These are phyloP conservation scores for Phlyctochytrium planicorne DNA, from an alignment of 192 early-diverging fungal species.

Conservation along the genomic window DNA sequence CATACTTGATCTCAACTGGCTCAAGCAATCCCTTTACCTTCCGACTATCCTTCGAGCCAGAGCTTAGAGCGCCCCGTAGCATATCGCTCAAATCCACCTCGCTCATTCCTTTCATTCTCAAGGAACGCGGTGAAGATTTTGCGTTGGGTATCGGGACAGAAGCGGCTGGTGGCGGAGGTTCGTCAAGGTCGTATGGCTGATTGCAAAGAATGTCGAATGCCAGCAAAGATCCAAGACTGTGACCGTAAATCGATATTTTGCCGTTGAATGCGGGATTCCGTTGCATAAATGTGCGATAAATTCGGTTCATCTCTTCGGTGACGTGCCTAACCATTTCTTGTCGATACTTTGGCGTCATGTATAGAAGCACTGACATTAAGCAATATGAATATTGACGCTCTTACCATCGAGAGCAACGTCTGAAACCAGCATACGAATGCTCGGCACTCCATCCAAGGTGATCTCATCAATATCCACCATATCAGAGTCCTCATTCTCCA, in stretches of 20 bases:
- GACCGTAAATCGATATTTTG: conserved; percentile 74
- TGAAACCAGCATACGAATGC: conserved; percentile 74
- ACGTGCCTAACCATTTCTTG: conserved; percentile 80
- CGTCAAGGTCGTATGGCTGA: conserved; percentile 50
- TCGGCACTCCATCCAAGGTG: conserved; percentile 76
- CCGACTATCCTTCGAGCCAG: not conserved
- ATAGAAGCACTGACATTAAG: conserved; percentile 62
- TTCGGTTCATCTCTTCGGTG: conserved; percentile 71
- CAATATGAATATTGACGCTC: too few species aligned
- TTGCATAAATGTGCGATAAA: conserved; percentile 68
- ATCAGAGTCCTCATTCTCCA: conserved; percentile 15
- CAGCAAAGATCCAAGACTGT: conserved; percentile 76
- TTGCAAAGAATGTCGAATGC: conserved; percentile 76
- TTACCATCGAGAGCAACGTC: conserved; percentile 85
- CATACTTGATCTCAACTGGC: conserved; percentile 30
- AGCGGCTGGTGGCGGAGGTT: not conserved
- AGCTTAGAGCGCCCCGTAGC: conserved; percentile 9
- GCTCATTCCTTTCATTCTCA: conserved; percentile 12
- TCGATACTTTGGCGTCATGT: conserved; percentile 81
- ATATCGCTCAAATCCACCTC: conserved; percentile 51
- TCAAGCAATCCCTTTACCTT: conserved; percentile 42
- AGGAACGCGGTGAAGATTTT: not conserved
- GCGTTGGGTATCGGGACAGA: not conserved
- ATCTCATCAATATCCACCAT: conserved; percentile 69
- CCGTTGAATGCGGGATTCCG: conserved; percentile 80